Base-by-base conservation (phyloP, 768 basidiomycete genomes). In the Polyporus arcularius region DNA sequence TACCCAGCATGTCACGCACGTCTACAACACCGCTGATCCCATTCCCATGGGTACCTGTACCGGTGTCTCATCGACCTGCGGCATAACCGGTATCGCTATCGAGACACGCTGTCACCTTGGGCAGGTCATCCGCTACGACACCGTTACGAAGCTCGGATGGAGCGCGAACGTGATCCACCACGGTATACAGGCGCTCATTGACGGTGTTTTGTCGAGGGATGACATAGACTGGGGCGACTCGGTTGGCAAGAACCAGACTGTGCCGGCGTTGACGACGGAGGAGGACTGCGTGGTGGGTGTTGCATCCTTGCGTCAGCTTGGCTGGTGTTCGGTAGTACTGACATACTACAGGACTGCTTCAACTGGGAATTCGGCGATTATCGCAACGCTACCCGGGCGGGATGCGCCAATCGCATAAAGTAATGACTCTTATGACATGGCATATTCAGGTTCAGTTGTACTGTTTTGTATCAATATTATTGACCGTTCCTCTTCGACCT, bases 21-120 rank as follows among this genome's bases (percentile, higher is more conserved):
- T 98, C 8, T 96, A 91, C 68, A 90, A 98, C 70, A 98, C 90
- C 1, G 96, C 89, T 21, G 96, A 98, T 79, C 96, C 96, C 0
- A 92, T 98, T 39, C 84, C 96, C 3, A 90, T 91, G 84, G 92
- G 91, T 1, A 80, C 80, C 0, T 95, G 93, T 68, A 94, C 78
- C 12, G 94, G 93, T 12, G 78, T 90, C 1, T 77, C 82, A 9
- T 95, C 90, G 0, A 74, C 82, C 0, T 99, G 96, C 72, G 85
- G 88, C 15, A 81, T 92, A 38, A 93, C 78, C 0, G 96, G 96
- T 0, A 96, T 91, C 68, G 96, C 94, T 0, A 76, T 95, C 74
- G 93, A 95, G 75, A 83, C 87, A 3, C 79, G 77, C 80, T 98
- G 96, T 68, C 96, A 98, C 71, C 80, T 90, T 0, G 96, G 96